Conservation (phyloP, 192 early-diverging fungal genomes). For the Coemansia sp. region DNA sequence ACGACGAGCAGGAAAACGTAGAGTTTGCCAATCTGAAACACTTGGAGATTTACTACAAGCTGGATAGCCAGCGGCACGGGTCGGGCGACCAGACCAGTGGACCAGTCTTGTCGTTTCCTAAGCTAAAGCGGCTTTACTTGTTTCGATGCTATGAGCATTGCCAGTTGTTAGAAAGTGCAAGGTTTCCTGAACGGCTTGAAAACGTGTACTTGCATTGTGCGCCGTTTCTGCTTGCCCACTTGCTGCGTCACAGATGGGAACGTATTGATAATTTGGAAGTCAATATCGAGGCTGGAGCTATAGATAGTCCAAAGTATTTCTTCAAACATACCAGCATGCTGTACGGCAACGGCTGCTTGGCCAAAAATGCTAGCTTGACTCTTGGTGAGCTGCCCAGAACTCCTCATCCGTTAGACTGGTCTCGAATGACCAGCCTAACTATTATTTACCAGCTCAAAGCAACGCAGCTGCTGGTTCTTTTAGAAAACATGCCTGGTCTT, state of each 20-base stretch:
- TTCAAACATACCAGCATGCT: conserved; percentile 1
- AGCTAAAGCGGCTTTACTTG: conserved; percentile 2
- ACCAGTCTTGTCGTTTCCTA: neutral
- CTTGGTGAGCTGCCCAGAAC: neutral
- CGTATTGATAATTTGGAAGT: neutral
- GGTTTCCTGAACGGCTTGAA: neutral
- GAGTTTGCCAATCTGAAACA: conserved; percentile 4
- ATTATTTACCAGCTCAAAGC: neutral
- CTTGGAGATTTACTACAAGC: conserved; percentile 9
- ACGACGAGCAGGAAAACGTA: neutral
- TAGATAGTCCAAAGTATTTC: neutral
- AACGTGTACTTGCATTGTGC: conserved; percentile 3
- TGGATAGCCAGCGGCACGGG: neutral
- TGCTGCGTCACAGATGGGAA: neutral
- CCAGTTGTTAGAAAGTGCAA: conserved; percentile 6
- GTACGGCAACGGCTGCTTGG: neutral
- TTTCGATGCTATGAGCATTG: conserved; percentile 10
- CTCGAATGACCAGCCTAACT: conserved; percentile 4
- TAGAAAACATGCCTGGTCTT: neutral
- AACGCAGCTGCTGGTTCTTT: neutral
- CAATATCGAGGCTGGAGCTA: neutral
- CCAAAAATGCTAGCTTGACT: neutral
- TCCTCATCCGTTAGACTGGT: neutral
- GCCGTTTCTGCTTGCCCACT: neutral
- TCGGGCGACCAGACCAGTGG: no score